Evolutionary conservation across 257 asterid genomes (phyloP), one percentile per base, ranked within the genome.

Genomic region (Capsicum chinense): DNA sequence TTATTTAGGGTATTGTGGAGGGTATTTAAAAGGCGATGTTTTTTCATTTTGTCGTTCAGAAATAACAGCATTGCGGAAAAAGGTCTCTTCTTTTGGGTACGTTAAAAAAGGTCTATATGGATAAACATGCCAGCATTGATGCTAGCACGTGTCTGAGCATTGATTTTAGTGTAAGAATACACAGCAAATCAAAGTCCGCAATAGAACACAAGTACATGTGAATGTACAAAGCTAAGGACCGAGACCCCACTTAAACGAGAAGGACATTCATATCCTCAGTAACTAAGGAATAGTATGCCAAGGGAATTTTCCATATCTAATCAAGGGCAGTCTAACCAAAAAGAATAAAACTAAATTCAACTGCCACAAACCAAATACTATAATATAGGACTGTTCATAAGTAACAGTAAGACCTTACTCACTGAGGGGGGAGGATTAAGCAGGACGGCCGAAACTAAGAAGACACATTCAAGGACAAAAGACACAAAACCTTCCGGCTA

Each of bases 351-450:
- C 44, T 5, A 26, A 12, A 5, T 11, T 64, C 71, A 64, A 26
- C 71, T 64, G 71, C 44, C 71, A 64, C 71, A 11, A 26, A 26
- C 17, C 74, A 67, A 35, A 66, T 66, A 66, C 48, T 66, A 66
- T 6, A 66, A 33, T 12, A 33, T 11, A 67, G 50, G n/a, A 67
- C 19, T 13, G 74, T 7, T 67, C 47, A 67, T 14, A 5, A 35
- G 50, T 15, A 6, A 64, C 71, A 64, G 71, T 64, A 64, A 26
- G 48, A 35, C 48, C 74, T 13, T 37, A 14, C 12, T 37, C 11
- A 35, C 15, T 8, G 52, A 68, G 47, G 47, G 15, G 71, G 17
- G 4, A 5, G 44, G 71, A 2, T 13, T 5, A 64, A 26, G 17
- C 71, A 64, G 44, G 71, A 7, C 5, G 4, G 33, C 9, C 7